A percentile compares a stretch with the other conserved stretches of the same genome.
These are phyloP conservation scores for Phylloporus sp. DNA, from an alignment of 768 basidiomycete genomes.

Conservation along the genomic window DNA sequence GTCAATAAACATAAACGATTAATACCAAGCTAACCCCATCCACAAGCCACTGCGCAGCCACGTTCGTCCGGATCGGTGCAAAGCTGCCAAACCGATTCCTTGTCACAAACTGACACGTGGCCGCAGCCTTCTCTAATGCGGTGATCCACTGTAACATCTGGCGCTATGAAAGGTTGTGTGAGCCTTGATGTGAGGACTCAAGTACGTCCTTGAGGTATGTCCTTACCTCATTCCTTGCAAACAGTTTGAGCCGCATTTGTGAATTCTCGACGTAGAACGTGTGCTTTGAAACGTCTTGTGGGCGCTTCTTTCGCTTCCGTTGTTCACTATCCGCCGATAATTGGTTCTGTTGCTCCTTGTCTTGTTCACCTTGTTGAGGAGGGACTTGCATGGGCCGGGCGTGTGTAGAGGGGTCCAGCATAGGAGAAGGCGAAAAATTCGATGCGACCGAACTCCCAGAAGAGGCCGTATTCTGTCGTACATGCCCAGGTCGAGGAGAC, in stretches of 20 bases:
- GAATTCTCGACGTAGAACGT: constrained; percentile 93
- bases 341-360: constrained; percentile 16
- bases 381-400: constrained; percentile 46
- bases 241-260: constrained; percentile 82
- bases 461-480: constrained; percentile 17
- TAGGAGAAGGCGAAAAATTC: constrained; percentile 43
- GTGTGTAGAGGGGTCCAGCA: constrained; percentile 82
- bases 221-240: constrained; percentile 78
- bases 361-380: constrained; percentile 15
- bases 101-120: constrained; percentile 71
- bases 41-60: constrained; percentile 96
- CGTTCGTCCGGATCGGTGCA: constrained; percentile 88
- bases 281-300: constrained; percentile 78
- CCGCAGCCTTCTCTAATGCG: constrained; percentile 76
- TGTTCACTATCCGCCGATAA: constrained; percentile 33
- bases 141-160: constrained; percentile 99
- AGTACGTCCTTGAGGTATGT: not conserved
- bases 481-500: constrained; percentile 1
- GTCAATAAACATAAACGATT: not conserved
- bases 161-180: constrained; percentile 43
- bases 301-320: constrained; percentile 45
- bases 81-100: constrained; percentile 91
- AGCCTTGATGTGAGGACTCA: not conserved
- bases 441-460: constrained; percentile 39
- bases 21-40: constrained; percentile 68